phyloP scores from a whole-genome alignment of 78 protist species.

The Tieghemostelium lacteum region DNA sequence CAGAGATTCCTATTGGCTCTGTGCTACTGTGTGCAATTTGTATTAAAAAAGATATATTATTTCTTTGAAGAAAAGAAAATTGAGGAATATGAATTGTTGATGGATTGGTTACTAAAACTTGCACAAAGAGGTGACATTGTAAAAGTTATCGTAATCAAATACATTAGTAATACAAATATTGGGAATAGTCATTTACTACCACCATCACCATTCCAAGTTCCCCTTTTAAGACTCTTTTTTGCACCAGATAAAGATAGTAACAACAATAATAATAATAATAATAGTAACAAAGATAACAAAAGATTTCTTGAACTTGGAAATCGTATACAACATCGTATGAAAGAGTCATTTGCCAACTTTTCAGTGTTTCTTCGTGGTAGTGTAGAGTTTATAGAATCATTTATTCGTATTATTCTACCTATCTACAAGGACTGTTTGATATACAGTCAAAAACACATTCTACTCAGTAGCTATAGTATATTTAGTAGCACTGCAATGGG shows the following conservation, averaged over 20 bases:
- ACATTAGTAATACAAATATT: slow-evolving; percentile 52
- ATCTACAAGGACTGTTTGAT: slow-evolving; percentile 58
- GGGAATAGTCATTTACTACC: slow-evolving; percentile 26
- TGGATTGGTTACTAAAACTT: slow-evolving; percentile 59
- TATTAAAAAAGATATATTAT: slow-evolving; percentile 31
- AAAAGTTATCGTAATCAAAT: slow-evolving; percentile 50
- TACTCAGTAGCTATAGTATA: slow-evolving; percentile 1
- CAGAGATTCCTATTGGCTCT: slow-evolving; percentile 38
- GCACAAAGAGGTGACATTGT: slow-evolving; percentile 65
- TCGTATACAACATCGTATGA: background rate
- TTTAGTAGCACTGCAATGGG: slow-evolving; percentile 27
- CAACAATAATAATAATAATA: no score
- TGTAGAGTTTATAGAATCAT: slow-evolving; percentile 18
- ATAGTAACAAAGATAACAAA: no score
- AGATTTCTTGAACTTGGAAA: no score
- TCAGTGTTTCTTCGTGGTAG: slow-evolving; percentile 70
- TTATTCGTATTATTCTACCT: slow-evolving; percentile 36
- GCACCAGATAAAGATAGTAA: slow-evolving; percentile 21
- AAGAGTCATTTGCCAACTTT: slow-evolving; percentile 22
- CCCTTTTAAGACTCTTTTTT: slow-evolving; percentile 28
- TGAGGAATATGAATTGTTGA: slow-evolving; percentile 7
- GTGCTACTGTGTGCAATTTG: slow-evolving; percentile 22
- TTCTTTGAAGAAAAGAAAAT: slow-evolving; percentile 29
- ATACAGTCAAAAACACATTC: slow-evolving; percentile 24
- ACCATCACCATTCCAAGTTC: slow-evolving; percentile 46